Evolutionary conservation across 148 eudicot genomes (phyloP).

Genomic region (Persicaria tinctoria): DNA sequence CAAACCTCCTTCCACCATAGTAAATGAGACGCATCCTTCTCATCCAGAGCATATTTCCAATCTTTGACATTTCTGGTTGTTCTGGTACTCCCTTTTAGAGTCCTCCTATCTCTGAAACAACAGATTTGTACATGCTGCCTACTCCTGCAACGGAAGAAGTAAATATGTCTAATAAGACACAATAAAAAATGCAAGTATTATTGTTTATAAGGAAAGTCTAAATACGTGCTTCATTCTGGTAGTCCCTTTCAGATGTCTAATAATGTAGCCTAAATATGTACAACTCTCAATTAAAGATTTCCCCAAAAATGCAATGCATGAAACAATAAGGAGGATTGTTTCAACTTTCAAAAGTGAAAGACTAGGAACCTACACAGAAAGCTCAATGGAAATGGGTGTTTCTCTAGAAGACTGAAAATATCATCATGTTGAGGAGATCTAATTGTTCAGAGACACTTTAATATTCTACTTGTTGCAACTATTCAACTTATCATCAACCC

Average conservation of each 20-base stretch:
- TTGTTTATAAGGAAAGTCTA: background rate
- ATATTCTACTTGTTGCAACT: background rate
- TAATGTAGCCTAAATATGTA: background rate
- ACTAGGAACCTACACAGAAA: background rate
- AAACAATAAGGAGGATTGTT: background rate
- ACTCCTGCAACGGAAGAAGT: conserved; percentile 21
- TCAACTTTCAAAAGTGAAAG: background rate
- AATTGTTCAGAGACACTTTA: background rate
- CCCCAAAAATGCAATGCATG: background rate
- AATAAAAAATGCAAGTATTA: background rate
- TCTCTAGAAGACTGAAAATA: background rate
- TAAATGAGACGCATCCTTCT: conserved; percentile 59
- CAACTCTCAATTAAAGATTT: background rate
- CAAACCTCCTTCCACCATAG: conserved; percentile 97
- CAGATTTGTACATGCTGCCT: conserved; percentile 26
- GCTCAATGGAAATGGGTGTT: background rate
- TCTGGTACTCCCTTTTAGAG: conserved; percentile 30
- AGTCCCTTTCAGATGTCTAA: background rate
- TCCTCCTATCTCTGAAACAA: conserved; percentile 46
- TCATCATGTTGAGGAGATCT: background rate
- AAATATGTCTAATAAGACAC: background rate
- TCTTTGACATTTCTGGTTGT: conserved; percentile 43
- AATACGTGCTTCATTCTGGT: background rate
- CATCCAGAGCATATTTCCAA: conserved; percentile 31
- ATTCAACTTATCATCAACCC: background rate